phyloP scores from a whole-genome alignment of 257 asterid genomes.

The Nicotiana paniculata region DNA sequence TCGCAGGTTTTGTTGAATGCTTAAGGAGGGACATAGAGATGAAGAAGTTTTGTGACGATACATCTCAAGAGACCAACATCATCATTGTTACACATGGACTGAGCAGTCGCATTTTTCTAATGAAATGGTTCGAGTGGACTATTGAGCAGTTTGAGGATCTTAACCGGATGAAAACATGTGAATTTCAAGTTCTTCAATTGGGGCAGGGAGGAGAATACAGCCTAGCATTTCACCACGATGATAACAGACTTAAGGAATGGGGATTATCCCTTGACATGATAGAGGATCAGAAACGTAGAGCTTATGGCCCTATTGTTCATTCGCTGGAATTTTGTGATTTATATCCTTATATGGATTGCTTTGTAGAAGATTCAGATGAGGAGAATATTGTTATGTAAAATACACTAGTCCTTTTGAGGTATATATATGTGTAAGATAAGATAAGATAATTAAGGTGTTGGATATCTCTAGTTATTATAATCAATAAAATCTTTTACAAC shows the following conservation, averaged over 20 bases:
- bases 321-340: background rate
- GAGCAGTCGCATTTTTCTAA: constrained; percentile 47
- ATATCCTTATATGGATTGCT: background rate
- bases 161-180: constrained; percentile 37
- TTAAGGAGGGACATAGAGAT: constrained; percentile 55
- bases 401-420: background rate
- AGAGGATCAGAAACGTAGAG: constrained; percentile 39
- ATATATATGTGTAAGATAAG: background rate
- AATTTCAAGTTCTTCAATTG: constrained; percentile 40
- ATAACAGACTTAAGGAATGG: constrained; percentile 35
- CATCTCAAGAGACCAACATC: constrained; percentile 28
- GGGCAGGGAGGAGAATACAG: constrained; percentile 50
- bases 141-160: constrained; percentile 53
- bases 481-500: background rate
- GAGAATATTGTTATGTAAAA: background rate
- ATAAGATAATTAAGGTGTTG: background rate
- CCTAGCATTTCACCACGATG: constrained; percentile 47
- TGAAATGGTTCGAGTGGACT: constrained; percentile 75
- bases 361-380: background rate
- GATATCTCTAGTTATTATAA: background rate
- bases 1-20: constrained; percentile 48
- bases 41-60: constrained; percentile 14
- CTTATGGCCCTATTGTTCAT: constrained; percentile 1
- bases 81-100: constrained; percentile 59
- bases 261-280: constrained; percentile 52